phyloP scores from a whole-genome alignment of 257 asterid species.

The Ajuga chamaepitys region DNA sequence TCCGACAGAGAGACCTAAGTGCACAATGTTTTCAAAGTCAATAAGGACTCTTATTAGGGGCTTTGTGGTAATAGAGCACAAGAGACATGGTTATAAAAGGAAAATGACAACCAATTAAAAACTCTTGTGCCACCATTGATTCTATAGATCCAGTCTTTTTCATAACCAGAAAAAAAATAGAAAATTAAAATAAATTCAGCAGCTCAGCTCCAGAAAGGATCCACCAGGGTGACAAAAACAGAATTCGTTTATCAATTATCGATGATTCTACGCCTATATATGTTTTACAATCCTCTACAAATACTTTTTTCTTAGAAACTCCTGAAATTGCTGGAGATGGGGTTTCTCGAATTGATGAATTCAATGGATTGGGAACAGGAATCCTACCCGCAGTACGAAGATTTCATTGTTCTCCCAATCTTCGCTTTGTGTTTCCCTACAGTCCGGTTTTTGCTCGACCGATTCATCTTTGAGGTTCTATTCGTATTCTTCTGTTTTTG shows the following conservation, averaged over 20 bases:
- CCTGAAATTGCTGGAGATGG: constrained; percentile 35
- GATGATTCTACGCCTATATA: constrained; percentile 14
- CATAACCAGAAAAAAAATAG: background rate
- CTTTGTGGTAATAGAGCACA: constrained; percentile 2
- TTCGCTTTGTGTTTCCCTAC: constrained; percentile 71
- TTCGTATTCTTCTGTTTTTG: background rate
- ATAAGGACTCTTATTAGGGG: background rate
- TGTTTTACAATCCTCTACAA: background rate
- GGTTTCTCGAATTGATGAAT: constrained; percentile 33
- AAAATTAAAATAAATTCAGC: background rate
- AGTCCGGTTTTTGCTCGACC: constrained; percentile 77
- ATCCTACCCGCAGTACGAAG: constrained; percentile 67
- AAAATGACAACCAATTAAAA: background rate
- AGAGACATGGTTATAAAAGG: background rate
- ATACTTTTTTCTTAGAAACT: too few species aligned
- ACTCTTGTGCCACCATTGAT: background rate
- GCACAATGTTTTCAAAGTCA: background rate
- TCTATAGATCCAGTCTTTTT: constrained; percentile 13
- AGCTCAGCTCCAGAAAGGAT: constrained; percentile 6
- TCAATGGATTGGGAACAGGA: constrained; percentile 68
- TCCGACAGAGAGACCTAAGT: too few species aligned
- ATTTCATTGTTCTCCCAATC: constrained; percentile 64
- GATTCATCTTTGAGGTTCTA: constrained; percentile 79
- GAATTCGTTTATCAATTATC: constrained; percentile 5
- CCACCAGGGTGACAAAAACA: background rate